phyloP scores from a whole-genome alignment of 1,284 basidiomycete species.

The Ganoderma sp. region DNA sequence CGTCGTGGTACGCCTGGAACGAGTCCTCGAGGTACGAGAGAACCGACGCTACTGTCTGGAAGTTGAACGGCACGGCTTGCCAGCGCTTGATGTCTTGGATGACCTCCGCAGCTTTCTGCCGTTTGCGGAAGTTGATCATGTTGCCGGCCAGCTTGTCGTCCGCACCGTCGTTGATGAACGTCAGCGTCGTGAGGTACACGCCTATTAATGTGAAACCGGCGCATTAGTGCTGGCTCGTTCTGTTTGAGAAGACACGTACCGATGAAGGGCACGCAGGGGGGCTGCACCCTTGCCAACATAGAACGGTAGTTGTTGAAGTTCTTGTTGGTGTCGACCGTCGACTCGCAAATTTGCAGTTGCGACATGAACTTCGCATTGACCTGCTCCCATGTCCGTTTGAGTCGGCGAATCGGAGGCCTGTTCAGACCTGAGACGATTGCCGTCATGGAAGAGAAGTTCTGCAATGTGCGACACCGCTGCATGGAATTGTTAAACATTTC shows the following conservation, averaged over 20 bases:
- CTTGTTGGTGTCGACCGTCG: conserved; percentile 86
- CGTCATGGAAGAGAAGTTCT: conserved; percentile 97
- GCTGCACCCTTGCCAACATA: conserved; percentile 83
- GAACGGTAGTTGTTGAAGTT: conserved; percentile 95
- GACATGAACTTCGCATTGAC: conserved; percentile 76
- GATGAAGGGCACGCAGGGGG: conserved; percentile 97
- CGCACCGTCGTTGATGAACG: conserved; percentile 99
- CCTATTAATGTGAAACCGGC: conserved; percentile 59
- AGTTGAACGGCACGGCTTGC: conserved; percentile 91
- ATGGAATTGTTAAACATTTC: conserved; percentile 5
- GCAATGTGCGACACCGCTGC: conserved; percentile 86
- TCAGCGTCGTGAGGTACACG: conserved; percentile 93
- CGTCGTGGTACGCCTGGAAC: conserved; percentile 71
- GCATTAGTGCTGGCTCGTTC: not conserved
- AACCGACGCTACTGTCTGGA: conserved; percentile 72
- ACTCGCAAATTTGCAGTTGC: conserved; percentile 74
- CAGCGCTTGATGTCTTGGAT: conserved; percentile 97
- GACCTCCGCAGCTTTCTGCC: conserved; percentile 91
- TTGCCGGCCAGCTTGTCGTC: conserved; percentile 82
- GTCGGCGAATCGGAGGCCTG: conserved; percentile 89
- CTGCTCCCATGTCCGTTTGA: conserved; percentile 96
- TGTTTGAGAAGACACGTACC: conserved; percentile 57
- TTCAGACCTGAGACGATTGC: conserved; percentile 96
- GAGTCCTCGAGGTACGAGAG: conserved; percentile 81
- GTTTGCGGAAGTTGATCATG: conserved; percentile 96